Percentiles rank a stretch among this genome's conserved stretches.
Conservation (phyloP, 345 rosid genomes). For the Salix dunnii region DNA sequence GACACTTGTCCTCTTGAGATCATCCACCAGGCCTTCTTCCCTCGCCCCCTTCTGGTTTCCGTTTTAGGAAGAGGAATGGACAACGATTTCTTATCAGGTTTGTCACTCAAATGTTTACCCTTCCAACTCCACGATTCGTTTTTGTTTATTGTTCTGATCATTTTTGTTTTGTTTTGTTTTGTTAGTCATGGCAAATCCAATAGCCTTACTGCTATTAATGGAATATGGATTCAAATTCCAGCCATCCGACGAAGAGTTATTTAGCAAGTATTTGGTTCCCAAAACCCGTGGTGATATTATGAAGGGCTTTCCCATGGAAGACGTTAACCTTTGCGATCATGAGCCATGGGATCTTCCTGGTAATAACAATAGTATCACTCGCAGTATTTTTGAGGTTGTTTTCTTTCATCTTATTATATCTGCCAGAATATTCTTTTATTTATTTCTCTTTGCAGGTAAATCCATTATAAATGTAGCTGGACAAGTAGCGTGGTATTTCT, state of each 20-base stretch:
- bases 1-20: not conserved
- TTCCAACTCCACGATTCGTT: not conserved
- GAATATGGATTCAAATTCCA: slow-evolving; percentile 27
- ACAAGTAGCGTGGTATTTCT: slow-evolving; percentile 35
- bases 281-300: slow-evolving; percentile 18
- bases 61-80: not conserved
- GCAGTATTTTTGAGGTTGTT: not conserved
- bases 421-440: not conserved
- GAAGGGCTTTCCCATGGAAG: slow-evolving; percentile 17
- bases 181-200: not conserved
- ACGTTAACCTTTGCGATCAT: slow-evolving; percentile 30
- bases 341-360: slow-evolving; percentile 53
- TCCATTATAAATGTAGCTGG: not conserved
- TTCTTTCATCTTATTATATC: not conserved
- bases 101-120: not conserved
- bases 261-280: slow-evolving; percentile 27
- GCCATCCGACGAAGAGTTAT: slow-evolving; percentile 37
- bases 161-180: not conserved
- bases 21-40: too few relatives aligned
- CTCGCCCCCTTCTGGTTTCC: not conserved
- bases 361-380: not conserved
- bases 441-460: not conserved
- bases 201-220: not conserved
- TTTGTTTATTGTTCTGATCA: not conserved
- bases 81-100: not conserved